Conservation (phyloP, 78 protist species). For the Andalucia godoyi region DNA sequence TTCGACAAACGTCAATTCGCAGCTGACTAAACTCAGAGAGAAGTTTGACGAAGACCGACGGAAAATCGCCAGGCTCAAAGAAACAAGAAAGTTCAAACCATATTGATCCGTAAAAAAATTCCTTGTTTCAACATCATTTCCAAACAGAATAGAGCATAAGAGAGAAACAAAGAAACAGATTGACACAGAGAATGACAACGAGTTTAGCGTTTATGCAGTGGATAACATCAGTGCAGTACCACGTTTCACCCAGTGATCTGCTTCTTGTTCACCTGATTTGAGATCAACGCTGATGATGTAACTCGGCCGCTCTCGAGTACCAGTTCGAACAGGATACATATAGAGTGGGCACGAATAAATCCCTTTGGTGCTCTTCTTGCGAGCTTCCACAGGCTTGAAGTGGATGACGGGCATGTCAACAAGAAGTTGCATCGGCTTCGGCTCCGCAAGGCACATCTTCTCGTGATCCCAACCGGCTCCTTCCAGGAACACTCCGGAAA, state of each 20-base stretch:
- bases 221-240: constrained; percentile 50
- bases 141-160: too few relatives aligned
- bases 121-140: too few relatives aligned
- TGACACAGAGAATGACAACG: too few relatives aligned
- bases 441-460: constrained; percentile 37
- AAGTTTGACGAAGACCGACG: too few relatives aligned
- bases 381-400: constrained; percentile 53
- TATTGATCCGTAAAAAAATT: too few relatives aligned
- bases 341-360: constrained; percentile 58
- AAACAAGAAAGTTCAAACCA: too few relatives aligned
- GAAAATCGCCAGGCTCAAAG: too few relatives aligned
- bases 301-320: constrained; percentile 53
- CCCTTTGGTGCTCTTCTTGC: constrained; percentile 28
- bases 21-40: too few relatives aligned
- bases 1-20: too few relatives aligned
- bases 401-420: constrained; percentile 60
- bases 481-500: constrained; percentile 57
- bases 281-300: constrained; percentile 54
- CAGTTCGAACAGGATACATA: constrained; percentile 59
- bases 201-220: too few relatives aligned
- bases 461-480: constrained; percentile 71
- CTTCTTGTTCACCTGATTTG: neutral
- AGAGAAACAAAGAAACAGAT: too few relatives aligned
- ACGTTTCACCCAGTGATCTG: constrained; percentile 70
- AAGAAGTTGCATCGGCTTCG: constrained; percentile 65